These are phyloP conservation scores for Hypoxylon sp. DNA, from an alignment of 2,329 filamentous ascomycete genomes.

Conservation along the genomic window DNA sequence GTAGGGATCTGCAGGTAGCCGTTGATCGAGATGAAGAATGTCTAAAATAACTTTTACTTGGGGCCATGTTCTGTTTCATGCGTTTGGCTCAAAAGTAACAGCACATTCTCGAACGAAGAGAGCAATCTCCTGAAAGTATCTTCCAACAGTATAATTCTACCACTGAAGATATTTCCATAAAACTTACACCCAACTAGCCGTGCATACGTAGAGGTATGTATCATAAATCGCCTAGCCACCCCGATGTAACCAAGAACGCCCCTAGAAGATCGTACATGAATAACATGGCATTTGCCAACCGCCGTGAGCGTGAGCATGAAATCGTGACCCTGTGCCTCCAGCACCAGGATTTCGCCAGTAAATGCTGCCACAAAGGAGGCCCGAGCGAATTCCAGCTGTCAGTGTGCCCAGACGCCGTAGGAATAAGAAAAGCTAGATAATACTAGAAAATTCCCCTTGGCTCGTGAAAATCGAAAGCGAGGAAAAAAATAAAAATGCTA, in stretches of 20 bases:
- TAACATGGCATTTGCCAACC: constrained; percentile 36
- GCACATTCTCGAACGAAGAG: constrained; percentile 7
- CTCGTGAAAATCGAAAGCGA: constrained; percentile 7
- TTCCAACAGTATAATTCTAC: constrained; percentile 22
- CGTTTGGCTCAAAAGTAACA: not conserved
- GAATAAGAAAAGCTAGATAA: constrained; percentile 18
- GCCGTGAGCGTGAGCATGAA: constrained; percentile 36
- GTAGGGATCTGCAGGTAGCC: not conserved
- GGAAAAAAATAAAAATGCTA: constrained; percentile 10
- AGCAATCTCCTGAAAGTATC: not conserved
- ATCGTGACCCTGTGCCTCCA: constrained; percentile 38
- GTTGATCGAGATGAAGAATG: not conserved
- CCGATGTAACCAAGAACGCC: constrained; percentile 40
- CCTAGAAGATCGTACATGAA: constrained; percentile 44
- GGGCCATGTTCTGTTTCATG: not conserved
- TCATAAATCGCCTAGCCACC: constrained; percentile 30
- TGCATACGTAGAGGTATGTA: constrained; percentile 42
- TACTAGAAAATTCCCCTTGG: constrained; percentile 14
- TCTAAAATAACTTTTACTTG: not conserved
- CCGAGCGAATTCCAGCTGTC: constrained; percentile 23
- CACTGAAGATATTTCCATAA: constrained; percentile 19
- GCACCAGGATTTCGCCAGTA: constrained; percentile 41
- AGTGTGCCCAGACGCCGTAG: constrained; percentile 29
- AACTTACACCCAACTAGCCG: constrained; percentile 31
- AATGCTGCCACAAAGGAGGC: constrained; percentile 40